A percentile compares a stretch with the other conserved stretches of the same genome.
These are phyloP conservation scores for Starmerella asiatica DNA, from an alignment of 805 yeast genomes.

Conservation along the genomic window DNA sequence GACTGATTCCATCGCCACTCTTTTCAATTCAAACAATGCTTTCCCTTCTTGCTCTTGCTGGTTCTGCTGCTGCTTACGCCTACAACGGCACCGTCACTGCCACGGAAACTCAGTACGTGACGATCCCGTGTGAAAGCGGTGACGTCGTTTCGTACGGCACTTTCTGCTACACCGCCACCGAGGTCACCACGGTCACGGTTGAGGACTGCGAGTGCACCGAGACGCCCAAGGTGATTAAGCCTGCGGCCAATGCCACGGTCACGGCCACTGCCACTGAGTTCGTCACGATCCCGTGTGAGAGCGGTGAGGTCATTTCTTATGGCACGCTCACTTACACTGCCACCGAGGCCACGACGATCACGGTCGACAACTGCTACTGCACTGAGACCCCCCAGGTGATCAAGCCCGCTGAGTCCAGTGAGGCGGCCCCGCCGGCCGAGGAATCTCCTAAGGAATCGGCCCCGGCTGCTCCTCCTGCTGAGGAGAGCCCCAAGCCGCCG, in stretches of 20 bases:
- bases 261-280: not conserved
- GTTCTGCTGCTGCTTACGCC: conserved; percentile 14
- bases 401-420: conserved; percentile 17
- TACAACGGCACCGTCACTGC: conserved; percentile 13
- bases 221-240: not conserved
- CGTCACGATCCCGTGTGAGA: not conserved
- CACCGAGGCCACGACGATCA: not conserved
- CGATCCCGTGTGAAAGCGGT: conserved; percentile 17
- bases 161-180: conserved; percentile 29
- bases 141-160: conserved; percentile 13
- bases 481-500: conserved; percentile 22
- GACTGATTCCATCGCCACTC: not conserved
- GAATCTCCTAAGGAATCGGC: conserved; percentile 23
- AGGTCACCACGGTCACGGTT: conserved; percentile 15
- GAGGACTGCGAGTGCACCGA: conserved; percentile 16
- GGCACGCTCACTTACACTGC: not conserved
- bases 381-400: conserved; percentile 18
- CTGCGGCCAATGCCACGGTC: conserved; percentile 6
- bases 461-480: conserved; percentile 27
- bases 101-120: conserved; percentile 8
- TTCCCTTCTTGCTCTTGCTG: conserved; percentile 10
- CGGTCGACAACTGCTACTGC: conserved; percentile 4
- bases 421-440: conserved; percentile 20
- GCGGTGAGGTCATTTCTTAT: not conserved
- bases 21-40: not conserved